phyloP scores from a whole-genome alignment of 805 yeast species.

The Pichia cephalocereana region DNA sequence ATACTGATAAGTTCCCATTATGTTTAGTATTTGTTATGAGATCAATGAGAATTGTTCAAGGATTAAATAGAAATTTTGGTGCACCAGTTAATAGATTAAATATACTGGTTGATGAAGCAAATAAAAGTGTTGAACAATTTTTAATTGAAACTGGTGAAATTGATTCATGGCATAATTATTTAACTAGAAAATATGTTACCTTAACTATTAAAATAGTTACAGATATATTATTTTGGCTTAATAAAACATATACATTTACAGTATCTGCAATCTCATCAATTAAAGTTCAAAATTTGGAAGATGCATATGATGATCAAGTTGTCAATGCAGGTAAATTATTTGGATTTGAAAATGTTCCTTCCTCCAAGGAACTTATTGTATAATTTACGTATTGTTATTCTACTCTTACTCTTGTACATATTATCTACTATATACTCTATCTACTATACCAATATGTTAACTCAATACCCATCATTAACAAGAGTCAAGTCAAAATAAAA shows the following conservation, averaged over 20 bases:
- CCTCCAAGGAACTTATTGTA: conserved; percentile 19
- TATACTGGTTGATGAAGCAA: conserved; percentile 50
- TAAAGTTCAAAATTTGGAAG: conserved; percentile 33
- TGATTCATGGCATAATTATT: conserved; percentile 11
- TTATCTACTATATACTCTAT: no score
- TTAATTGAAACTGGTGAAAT: conserved; percentile 6
- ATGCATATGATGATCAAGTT: conserved; percentile 34
- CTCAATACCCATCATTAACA: no score
- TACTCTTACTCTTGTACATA: no score
- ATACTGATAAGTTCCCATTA: conserved; percentile 57
- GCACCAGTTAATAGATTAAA: conserved; percentile 71
- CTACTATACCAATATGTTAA: no score
- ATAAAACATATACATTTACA: conserved; percentile 7
- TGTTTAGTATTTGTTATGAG: conserved; percentile 57
- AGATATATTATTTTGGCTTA: conserved; percentile 8
- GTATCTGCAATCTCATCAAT: conserved; percentile 2
- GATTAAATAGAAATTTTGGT: conserved; percentile 53
- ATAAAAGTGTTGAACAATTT: conserved; percentile 14
- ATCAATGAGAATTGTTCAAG: conserved; percentile 68
- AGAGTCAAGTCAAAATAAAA: no score
- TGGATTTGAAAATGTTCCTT: conserved; percentile 32
- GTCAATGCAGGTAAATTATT: conserved; percentile 33
- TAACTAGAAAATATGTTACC: conserved; percentile 13
- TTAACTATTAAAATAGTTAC: conserved; percentile 10
- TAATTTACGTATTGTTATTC: not conserved